These are phyloP conservation scores for Rhodotorula babjevae DNA, from an alignment of 768 basidiomycete species.

Conservation along the genomic window DNA sequence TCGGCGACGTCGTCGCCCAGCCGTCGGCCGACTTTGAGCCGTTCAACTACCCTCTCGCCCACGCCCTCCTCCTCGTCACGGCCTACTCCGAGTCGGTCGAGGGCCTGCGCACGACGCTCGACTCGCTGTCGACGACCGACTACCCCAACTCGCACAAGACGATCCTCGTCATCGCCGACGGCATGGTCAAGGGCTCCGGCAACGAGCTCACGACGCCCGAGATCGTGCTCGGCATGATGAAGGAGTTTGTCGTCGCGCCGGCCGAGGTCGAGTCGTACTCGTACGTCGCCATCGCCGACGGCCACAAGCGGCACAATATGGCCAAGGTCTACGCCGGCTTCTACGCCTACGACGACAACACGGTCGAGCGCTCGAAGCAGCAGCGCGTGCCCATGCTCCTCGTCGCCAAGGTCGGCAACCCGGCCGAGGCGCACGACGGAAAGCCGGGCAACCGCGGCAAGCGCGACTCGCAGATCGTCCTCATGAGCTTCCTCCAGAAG, in stretches of 20 bases:
- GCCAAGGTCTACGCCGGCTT: constrained; percentile 97
- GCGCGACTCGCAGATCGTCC: constrained; percentile 93
- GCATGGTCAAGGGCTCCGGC: constrained; percentile 94
- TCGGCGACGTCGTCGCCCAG: constrained; percentile 81
- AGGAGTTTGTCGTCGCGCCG: constrained; percentile 73
- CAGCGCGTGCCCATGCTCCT: constrained; percentile 93
- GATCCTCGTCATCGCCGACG: constrained; percentile 91
- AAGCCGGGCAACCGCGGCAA: constrained; percentile 99
- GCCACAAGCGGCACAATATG: constrained; percentile 99
- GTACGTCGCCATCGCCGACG: constrained; percentile 97
- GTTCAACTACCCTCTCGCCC: constrained; percentile 88
- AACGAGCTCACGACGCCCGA: constrained; percentile 86
- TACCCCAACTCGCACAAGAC: constrained; percentile 97
- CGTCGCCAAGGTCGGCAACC: constrained; percentile 93
- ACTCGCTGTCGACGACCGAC: constrained; percentile 95
- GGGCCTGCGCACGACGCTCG: constrained; percentile 93
- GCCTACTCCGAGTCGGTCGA: constrained; percentile 97
- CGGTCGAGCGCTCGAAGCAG: constrained; percentile 84
- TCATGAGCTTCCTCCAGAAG: constrained; percentile 97
- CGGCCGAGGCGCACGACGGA: constrained; percentile 73
- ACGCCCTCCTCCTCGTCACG: constrained; percentile 92
- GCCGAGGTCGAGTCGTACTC: constrained; percentile 87
- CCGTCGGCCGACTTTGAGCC: constrained; percentile 87
- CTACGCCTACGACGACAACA: constrained; percentile 88
- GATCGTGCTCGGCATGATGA: constrained; percentile 95